Evolutionary conservation across 2,329 filamentous ascomycete genomes (phyloP).

Genomic region (Beauveria sp.): DNA sequence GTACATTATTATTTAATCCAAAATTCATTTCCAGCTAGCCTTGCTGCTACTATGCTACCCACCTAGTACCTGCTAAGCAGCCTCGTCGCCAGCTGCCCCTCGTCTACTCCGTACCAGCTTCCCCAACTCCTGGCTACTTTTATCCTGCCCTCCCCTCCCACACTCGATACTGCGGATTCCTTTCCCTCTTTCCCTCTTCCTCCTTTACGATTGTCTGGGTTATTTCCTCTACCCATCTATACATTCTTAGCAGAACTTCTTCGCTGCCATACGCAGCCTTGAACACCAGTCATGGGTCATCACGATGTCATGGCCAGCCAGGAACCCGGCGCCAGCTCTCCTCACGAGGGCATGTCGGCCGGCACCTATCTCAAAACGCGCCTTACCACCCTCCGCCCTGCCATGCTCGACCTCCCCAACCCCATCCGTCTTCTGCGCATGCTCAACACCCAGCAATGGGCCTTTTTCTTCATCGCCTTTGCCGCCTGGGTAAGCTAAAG

Average conservation of each 20-base stretch:
- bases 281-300: neutral
- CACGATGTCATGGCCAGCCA: constrained; percentile 18
- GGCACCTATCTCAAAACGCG: constrained; percentile 44
- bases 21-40: neutral
- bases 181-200: neutral
- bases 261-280: neutral
- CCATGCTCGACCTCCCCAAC: constrained; percentile 46
- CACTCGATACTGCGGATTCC: neutral
- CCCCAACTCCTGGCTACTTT: neutral
- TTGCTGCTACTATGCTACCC: neutral
- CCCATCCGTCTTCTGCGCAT: constrained; percentile 41
- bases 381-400: constrained; percentile 48
- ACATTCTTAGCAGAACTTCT: neutral
- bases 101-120: neutral
- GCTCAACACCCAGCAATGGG: constrained; percentile 44
- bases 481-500: constrained; percentile 42
- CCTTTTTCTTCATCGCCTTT: constrained; percentile 48
- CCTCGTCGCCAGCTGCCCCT: neutral
- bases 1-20: neutral
- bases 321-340: constrained; percentile 25
- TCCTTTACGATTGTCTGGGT: neutral
- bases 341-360: constrained; percentile 42
- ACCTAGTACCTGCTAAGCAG: neutral
- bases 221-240: too few species aligned
- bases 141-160: neutral